Evolutionary conservation across 2,329 filamentous ascomycete genomes (phyloP).

Genomic region (Sporothrix inflata): DNA sequence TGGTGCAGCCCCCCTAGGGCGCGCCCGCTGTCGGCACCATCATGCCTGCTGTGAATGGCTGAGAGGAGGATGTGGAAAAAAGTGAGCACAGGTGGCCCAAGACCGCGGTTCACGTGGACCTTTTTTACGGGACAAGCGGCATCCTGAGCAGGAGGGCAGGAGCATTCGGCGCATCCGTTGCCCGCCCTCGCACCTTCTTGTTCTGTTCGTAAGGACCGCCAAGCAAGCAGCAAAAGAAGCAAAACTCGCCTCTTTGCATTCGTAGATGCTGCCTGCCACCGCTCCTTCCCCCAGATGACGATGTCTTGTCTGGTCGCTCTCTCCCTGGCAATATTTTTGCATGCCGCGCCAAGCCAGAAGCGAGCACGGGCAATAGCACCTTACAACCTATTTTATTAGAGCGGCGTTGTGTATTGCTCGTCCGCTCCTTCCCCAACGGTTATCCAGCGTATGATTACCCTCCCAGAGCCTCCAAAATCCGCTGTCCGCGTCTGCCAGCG

Average conservation of each 20-base stretch:
- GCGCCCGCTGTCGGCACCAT: constrained; percentile 8
- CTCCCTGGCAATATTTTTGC: background rate
- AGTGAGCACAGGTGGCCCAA: background rate
- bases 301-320: background rate
- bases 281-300: background rate
- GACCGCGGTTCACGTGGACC: constrained; percentile 20
- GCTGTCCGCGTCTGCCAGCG: background rate
- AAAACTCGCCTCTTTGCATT: background rate
- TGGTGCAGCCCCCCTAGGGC: background rate
- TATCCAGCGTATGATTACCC: background rate
- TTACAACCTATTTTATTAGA: constrained; percentile 14
- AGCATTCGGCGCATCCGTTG: background rate
- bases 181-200: background rate
- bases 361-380: background rate
- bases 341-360: constrained; percentile 12
- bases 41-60: background rate
- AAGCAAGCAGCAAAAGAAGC: background rate
- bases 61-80: background rate
- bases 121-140: constrained; percentile 14
- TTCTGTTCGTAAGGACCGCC: background rate
- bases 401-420: background rate
- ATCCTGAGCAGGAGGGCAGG: background rate
- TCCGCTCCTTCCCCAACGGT: constrained; percentile 16
- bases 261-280: background rate
- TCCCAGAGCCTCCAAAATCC: constrained; percentile 12